These are phyloP conservation scores for Calonectria hawksworthii DNA, from an alignment of 2,329 filamentous ascomycete genomes.

Conservation along the genomic window DNA sequence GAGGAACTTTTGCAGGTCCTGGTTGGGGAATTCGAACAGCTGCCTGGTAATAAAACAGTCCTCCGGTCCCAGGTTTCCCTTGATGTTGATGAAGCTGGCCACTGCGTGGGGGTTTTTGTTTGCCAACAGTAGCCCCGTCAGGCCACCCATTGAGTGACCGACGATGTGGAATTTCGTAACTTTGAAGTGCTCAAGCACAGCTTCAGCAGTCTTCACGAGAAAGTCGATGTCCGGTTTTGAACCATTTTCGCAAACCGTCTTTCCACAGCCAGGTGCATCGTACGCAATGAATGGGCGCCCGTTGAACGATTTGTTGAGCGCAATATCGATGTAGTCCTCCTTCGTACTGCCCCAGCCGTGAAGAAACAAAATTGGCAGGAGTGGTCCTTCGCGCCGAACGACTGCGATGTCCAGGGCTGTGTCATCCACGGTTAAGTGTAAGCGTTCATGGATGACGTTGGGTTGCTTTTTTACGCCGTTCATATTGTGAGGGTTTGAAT, in stretches of 20 bases:
- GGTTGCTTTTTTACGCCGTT: neutral
- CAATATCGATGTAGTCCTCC: slow-evolving; percentile 44
- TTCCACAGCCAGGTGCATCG: slow-evolving; percentile 43
- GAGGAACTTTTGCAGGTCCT: slow-evolving; percentile 24
- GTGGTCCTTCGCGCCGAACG: neutral
- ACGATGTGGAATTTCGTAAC: slow-evolving; percentile 40
- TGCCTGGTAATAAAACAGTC: slow-evolving; percentile 46
- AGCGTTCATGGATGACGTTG: neutral
- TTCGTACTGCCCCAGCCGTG: slow-evolving; percentile 46
- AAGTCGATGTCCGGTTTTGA: slow-evolving; percentile 35
- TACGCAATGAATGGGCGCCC: slow-evolving; percentile 38
- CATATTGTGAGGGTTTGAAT: neutral
- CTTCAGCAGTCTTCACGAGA: slow-evolving; percentile 34
- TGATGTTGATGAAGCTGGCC: slow-evolving; percentile 44
- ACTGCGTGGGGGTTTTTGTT: slow-evolving; percentile 15
- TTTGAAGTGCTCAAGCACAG: slow-evolving; percentile 29
- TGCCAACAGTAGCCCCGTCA: slow-evolving; percentile 39
- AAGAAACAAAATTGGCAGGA: slow-evolving; percentile 39
- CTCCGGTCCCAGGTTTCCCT: slow-evolving; percentile 45
- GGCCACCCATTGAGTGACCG: slow-evolving; percentile 48
- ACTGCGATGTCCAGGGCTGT: neutral
- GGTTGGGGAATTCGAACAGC: slow-evolving; percentile 34
- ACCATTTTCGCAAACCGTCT: slow-evolving; percentile 31
- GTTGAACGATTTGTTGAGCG: slow-evolving; percentile 30
- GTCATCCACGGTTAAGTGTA: neutral